Percentiles rank a stretch among this genome's conserved stretches.
phyloP scores from a whole-genome alignment of 75 land plant genomes.

The Pinus tabuliformis region DNA sequence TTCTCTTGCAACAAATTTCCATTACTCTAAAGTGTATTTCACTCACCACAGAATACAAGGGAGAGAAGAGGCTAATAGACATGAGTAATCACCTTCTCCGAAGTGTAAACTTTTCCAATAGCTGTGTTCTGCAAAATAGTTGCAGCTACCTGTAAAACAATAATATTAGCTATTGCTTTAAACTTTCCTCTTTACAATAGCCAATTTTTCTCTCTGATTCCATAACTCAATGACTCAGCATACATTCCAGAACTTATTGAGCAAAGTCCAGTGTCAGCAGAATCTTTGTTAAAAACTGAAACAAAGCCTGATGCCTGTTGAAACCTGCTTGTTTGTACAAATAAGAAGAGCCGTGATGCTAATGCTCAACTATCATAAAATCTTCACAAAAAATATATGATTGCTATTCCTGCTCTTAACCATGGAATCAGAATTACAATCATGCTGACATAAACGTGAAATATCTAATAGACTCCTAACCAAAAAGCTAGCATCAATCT shows the following conservation, averaged over 20 bases:
- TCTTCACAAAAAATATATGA: not conserved
- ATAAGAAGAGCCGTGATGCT: not conserved
- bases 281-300: too few species aligned
- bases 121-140: slow-evolving; percentile 83
- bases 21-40: not conserved
- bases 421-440: not conserved
- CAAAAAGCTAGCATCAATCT: not conserved
- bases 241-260: too few species aligned
- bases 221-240: too few species aligned
- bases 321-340: not conserved
- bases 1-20: not conserved
- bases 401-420: not conserved
- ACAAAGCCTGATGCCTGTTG: not conserved
- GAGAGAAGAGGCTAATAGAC: not conserved
- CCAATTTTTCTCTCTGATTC: too few species aligned
- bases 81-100: slow-evolving; percentile 53
- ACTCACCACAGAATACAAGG: not conserved
- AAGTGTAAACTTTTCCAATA: slow-evolving; percentile 52
- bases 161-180: not conserved
- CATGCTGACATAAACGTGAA: not conserved
- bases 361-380: not conserved
- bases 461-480: not conserved
- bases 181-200: not conserved
- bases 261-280: too few species aligned
- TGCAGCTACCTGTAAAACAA: slow-evolving; percentile 66